Evolutionary conservation across 495 filamentous ascomycete genomes (phyloP).

Genomic region (Glarea lozoyensis): DNA sequence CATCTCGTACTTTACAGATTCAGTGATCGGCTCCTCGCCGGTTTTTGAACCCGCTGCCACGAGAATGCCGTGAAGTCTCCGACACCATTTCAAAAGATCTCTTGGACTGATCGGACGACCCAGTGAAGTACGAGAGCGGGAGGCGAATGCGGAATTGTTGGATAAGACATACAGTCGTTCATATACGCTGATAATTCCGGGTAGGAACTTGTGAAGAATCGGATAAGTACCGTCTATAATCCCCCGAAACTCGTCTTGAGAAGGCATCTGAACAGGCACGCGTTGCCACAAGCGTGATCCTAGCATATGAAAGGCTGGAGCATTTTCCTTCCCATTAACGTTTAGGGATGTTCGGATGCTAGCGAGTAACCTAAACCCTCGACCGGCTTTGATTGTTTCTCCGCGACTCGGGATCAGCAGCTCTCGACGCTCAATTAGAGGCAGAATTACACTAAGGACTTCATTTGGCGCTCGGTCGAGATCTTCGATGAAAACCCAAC

Average conservation of each 20-base stretch:
- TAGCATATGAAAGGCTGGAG: conserved; percentile 50
- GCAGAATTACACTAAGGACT: conserved; percentile 82
- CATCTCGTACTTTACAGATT: conserved; percentile 68
- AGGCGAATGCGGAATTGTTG: conserved; percentile 39
- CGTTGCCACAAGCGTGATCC: conserved; percentile 76
- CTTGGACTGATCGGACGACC: conserved; percentile 59
- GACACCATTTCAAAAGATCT: conserved; percentile 87
- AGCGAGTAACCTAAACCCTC: conserved; percentile 82
- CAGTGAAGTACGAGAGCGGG: conserved; percentile 43
- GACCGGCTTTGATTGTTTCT: conserved; percentile 71
- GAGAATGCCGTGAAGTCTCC: conserved; percentile 55
- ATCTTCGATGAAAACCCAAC: conserved; percentile 96
- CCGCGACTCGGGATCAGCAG: conserved; percentile 79
- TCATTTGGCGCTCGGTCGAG: conserved; percentile 93
- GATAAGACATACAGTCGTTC: conserved; percentile 47
- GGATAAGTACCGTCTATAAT: conserved; percentile 65
- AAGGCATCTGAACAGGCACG: conserved; percentile 57
- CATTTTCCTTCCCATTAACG: conserved; percentile 56
- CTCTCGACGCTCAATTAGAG: conserved; percentile 81
- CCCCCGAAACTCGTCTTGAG: conserved; percentile 60
- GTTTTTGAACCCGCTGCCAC: conserved; percentile 51
- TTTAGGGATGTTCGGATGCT: conserved; percentile 75
- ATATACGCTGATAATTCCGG: conserved; percentile 69
- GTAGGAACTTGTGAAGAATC: conserved; percentile 56
- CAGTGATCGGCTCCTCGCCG: conserved; percentile 64